Conservation (phyloP, 139 green algal genomes). For the Tetradesmus lagerheimii region DNA sequence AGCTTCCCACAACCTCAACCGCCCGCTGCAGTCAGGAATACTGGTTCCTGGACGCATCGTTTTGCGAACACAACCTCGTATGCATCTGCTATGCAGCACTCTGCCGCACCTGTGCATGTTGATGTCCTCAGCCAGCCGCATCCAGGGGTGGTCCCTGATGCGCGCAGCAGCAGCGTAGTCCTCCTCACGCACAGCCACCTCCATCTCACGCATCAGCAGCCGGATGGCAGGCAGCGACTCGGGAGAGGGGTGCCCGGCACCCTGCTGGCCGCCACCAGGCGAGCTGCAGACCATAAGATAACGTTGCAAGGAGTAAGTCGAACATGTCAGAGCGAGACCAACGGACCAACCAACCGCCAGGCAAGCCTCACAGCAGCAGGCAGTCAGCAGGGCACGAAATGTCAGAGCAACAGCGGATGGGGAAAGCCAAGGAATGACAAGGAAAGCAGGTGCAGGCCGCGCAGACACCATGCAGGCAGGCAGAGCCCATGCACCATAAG, state of each 20-base stretch:
- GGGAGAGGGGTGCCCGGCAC: constrained; percentile 43
- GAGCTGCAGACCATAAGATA: no score
- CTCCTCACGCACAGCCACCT: constrained; percentile 70
- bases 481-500: not conserved
- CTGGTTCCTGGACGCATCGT: no score
- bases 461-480: not conserved
- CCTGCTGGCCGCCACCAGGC: not conserved
- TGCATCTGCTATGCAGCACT: no score
- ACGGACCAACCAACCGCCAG: no score
- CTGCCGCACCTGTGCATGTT: constrained; percentile 46
- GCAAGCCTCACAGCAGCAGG: no score
- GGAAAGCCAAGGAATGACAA: no score
- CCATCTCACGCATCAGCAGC: constrained; percentile 80
- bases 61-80: no score
- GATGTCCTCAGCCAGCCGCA: constrained; percentile 67
- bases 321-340: no score
- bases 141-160: constrained; percentile 79
- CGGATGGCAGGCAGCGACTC: constrained; percentile 79
- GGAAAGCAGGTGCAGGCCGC: no score
- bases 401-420: no score
- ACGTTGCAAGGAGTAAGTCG: no score
- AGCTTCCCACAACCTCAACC: not conserved
- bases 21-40: no score
- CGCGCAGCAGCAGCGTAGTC: constrained; percentile 62
- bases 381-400: not conserved